These are phyloP conservation scores for Waltiozyma sp. DNA, from an alignment of 1,139 yeast genomes.

Conservation along the genomic window DNA sequence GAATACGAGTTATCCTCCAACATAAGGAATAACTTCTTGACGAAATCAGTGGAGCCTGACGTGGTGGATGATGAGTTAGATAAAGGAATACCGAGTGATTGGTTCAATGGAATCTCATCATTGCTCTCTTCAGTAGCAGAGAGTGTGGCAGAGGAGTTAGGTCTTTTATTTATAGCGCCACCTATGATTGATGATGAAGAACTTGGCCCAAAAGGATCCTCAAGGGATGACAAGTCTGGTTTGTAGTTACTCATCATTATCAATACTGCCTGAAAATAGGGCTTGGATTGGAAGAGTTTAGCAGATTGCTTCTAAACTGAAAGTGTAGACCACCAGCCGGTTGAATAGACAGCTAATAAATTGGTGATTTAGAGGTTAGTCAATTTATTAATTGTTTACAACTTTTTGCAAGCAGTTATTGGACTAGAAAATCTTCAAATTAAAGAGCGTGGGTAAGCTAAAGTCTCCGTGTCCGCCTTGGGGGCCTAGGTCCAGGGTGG, in stretches of 20 bases:
- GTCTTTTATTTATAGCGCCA: neutral
- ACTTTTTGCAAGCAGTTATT: no score
- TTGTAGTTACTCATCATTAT: neutral
- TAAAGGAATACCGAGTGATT: conserved; percentile 16
- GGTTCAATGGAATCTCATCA: conserved; percentile 5
- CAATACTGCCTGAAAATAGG: no score
- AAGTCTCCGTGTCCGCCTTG: no score
- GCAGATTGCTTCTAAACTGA: no score
- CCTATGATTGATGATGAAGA: neutral
- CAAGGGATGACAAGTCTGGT: neutral
- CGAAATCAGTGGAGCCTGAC: conserved; percentile 59
- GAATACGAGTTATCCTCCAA: conserved; percentile 68
- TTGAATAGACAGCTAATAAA: no score
- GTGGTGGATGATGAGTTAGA: conserved; percentile 16
- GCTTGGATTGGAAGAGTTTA: neutral
- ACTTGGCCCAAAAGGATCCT: neutral
- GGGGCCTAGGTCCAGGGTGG: no score
- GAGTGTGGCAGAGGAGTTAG: neutral
- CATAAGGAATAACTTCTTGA: conserved; percentile 70
- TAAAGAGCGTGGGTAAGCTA: no score
- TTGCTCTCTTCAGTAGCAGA: neutral
- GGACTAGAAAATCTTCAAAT: no score
- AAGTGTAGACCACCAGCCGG: no score
- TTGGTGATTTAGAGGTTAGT: no score
- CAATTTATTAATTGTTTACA: no score